Percentiles rank a stretch among this genome's conserved stretches.
phyloP scores from a whole-genome alignment of 192 early-diverging fungal species.

The Coemansia sp. region DNA sequence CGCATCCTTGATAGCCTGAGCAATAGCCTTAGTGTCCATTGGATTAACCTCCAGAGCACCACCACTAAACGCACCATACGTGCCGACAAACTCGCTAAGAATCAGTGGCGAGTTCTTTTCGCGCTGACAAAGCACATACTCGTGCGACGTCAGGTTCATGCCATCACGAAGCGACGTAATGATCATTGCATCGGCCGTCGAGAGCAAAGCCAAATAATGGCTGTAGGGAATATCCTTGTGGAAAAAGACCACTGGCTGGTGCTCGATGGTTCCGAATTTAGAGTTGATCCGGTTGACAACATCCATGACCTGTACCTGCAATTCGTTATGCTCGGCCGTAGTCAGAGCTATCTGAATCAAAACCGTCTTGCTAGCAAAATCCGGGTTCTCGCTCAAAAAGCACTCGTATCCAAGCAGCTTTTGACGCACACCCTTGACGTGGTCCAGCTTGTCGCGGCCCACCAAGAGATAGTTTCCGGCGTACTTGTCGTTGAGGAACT shows the following conservation, averaged over 20 bases:
- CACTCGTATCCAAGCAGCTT: conserved; percentile 90
- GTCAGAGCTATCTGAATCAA: conserved; percentile 93
- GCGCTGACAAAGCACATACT: conserved; percentile 90
- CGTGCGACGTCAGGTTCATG: conserved; percentile 96
- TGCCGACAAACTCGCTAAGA: conserved; percentile 96
- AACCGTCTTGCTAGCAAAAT: conserved; percentile 89
- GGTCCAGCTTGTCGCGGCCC: conserved; percentile 94
- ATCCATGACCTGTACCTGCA: conserved; percentile 80
- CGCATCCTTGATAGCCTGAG: conserved; percentile 85
- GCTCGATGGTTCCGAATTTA: conserved; percentile 83
- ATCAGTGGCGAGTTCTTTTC: conserved; percentile 79
- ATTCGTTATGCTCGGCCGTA: conserved; percentile 87
- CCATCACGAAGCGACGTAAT: conserved; percentile 93
- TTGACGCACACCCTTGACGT: conserved; percentile 93
- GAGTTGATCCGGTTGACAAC: conserved; percentile 92
- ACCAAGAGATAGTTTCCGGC: conserved; percentile 91
- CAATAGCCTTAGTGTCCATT: conserved; percentile 90
- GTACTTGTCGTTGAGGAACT: conserved; percentile 79
- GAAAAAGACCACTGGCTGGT: conserved; percentile 84
- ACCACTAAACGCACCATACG: conserved; percentile 84
- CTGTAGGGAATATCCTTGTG: conserved; percentile 89
- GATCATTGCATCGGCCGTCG: conserved; percentile 81
- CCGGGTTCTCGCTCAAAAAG: conserved; percentile 81
- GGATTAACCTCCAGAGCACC: conserved; percentile 89
- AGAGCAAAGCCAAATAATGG: conserved; percentile 87